Evolutionary conservation across 2,329 filamentous ascomycete genomes (phyloP).

Genomic region (Dactylellina leptospora): DNA sequence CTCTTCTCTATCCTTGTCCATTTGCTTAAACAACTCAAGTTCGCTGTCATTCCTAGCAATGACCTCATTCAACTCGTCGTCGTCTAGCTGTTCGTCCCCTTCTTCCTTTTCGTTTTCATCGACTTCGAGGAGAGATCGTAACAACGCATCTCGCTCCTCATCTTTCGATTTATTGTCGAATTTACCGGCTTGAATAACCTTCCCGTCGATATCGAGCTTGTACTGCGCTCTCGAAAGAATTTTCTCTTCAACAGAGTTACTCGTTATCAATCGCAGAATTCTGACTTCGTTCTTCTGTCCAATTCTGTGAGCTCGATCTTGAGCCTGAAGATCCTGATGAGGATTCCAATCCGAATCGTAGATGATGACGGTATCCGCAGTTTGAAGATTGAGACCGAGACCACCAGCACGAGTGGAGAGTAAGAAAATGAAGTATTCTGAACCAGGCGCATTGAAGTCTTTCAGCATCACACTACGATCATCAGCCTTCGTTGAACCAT

Average conservation of each 20-base stretch:
- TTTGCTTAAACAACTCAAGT: constrained; percentile 77
- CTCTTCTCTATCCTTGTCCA: constrained; percentile 78
- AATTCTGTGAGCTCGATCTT: constrained; percentile 99
- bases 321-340: constrained; percentile 97
- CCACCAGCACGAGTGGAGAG: constrained; percentile 98
- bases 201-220: constrained; percentile 99
- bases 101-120: constrained; percentile 75
- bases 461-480: constrained; percentile 90
- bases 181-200: constrained; percentile 98
- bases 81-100: constrained; percentile 97
- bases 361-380: constrained; percentile 98
- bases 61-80: constrained; percentile 94
- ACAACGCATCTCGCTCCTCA: constrained; percentile 95
- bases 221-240: constrained; percentile 95
- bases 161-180: constrained; percentile 99
- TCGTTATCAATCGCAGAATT: constrained; percentile 93
- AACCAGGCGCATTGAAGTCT: constrained; percentile 87
- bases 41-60: constrained; percentile 89
- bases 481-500: constrained; percentile 96
- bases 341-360: constrained; percentile 99
- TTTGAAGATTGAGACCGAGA: constrained; percentile 95
- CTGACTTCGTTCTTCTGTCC: constrained; percentile 99
- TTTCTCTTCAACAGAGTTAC: constrained; percentile 97
- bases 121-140: constrained; percentile 89
- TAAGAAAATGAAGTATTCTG: constrained; percentile 96